These are phyloP conservation scores for Suillus luteus DNA, from an alignment of 768 basidiomycete genomes.

Conservation along the genomic window DNA sequence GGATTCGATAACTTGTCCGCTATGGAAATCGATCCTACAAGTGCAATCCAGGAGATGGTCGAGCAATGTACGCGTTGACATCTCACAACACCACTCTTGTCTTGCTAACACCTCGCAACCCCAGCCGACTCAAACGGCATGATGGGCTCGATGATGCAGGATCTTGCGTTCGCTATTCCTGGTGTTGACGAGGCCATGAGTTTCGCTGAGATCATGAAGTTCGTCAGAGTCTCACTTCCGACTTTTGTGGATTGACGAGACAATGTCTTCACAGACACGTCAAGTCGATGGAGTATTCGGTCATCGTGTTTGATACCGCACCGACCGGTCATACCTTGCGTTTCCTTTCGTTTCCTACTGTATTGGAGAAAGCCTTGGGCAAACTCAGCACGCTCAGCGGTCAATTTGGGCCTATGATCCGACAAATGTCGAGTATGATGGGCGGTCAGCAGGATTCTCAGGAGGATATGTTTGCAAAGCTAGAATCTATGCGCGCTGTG, in stretches of 20 bases:
- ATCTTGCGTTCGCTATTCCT: constrained; percentile 97
- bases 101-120: constrained; percentile 7
- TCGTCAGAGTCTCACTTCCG: constrained; percentile 28
- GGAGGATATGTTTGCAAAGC: constrained; percentile 98
- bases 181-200: constrained; percentile 99
- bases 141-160: constrained; percentile 99
- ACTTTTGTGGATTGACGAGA: background rate
- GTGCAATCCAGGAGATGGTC: constrained; percentile 98
- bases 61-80: constrained; percentile 75
- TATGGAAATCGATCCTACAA: constrained; percentile 99
- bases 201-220: constrained; percentile 99
- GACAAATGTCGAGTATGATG: constrained; percentile 96
- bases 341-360: constrained; percentile 98
- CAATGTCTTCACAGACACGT: constrained; percentile 69
- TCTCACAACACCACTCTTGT: background rate
- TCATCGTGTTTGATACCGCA: constrained; percentile 99
- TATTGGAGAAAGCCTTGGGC: constrained; percentile 94
- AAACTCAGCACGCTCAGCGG: constrained; percentile 94
- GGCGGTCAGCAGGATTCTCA: constrained; percentile 88
- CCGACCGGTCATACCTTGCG: constrained; percentile 98
- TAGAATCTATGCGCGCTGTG: constrained; percentile 94
- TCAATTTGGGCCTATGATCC: constrained; percentile 96
- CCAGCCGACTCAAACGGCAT: constrained; percentile 86
- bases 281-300: constrained; percentile 99
- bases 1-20: constrained; percentile 96